Base-by-base conservation (phyloP, 108 stramenopile species). In the Nitzschia palea region DNA sequence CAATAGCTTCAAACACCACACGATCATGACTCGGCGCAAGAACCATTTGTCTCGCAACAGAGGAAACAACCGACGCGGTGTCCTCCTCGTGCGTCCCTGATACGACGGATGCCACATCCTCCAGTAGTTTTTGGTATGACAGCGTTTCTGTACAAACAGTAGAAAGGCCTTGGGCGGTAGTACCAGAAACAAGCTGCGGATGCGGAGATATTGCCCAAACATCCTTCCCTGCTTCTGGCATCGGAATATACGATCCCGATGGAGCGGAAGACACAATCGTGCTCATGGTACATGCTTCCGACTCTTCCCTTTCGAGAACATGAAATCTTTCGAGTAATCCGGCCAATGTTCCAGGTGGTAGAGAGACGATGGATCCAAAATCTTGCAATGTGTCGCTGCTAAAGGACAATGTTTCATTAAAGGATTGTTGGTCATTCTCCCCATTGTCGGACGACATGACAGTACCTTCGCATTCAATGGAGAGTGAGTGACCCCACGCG, bases 221-320 rank as follows among this genome's bases (percentile, higher is more conserved):
- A 35, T 71, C 61, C n/a, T 55, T 50, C 17, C 51, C 54, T 10
- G 62, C 61, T 62, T 63, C 70, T 0, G 70, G 68, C 15, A 45
- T 32, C 3, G 68, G 68, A 47, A 62, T 62, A 10, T 10, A 57
- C 5, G 72, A 22, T 42, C 60, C 74, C 10, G 74, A 75, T 36
- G 66, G 59, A 42, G 56, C 44, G n/a, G 74, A 75, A 4, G 74
- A 68, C 27, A 75, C 29, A 35, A 75, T 75, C 12, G 73, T 73
- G 1, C 37, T 34, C 43, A 34, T 37, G 9, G 35, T 37, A 40
- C 36, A 22, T n/a, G 55, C 33, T 55, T 50, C 36, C 20, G 35
- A 12, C 22, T 27, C 9, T 10, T 56, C 28, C 2, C 54, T 55
- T 4, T 54, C 14, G 62, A 30, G n/a, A 25, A 8, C 12, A 2